Conservation (phyloP, 73 alveolate genomes). For the Stentor roeselii region DNA sequence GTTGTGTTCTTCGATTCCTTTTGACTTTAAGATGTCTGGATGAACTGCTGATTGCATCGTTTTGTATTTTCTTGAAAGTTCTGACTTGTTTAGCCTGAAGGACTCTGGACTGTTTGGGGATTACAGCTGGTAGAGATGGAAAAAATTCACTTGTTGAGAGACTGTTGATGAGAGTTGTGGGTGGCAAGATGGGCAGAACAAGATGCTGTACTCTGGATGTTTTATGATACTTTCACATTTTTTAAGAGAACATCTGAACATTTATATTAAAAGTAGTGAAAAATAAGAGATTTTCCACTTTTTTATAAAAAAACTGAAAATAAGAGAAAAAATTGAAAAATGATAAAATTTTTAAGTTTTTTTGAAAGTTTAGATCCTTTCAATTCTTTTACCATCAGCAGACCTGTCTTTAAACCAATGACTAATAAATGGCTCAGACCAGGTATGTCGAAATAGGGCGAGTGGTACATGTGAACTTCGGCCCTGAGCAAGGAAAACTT, state of each 20-base stretch:
- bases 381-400: no score
- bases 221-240: background rate
- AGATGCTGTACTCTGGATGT: background rate
- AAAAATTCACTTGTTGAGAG: background rate
- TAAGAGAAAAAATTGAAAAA: no score
- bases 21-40: conserved; percentile 11
- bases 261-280: no score
- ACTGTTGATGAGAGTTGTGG: background rate
- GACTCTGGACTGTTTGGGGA: background rate
- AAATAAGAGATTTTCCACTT: no score
- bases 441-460: conserved; percentile 89
- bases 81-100: background rate
- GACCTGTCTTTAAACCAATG: no score
- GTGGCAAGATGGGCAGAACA: background rate
- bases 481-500: conserved; percentile 76
- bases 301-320: no score
- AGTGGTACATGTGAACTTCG: conserved; percentile 80
- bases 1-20: background rate
- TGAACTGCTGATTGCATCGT: background rate
- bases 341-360: no score
- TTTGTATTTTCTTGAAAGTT: background rate
- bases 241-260: background rate
- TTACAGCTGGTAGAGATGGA: background rate
- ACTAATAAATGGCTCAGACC: conserved; percentile 35
- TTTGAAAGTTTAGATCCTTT: no score